phyloP scores from a whole-genome alignment of 2,329 filamentous ascomycete species.

The Neofusicoccum kwambonambiense region DNA sequence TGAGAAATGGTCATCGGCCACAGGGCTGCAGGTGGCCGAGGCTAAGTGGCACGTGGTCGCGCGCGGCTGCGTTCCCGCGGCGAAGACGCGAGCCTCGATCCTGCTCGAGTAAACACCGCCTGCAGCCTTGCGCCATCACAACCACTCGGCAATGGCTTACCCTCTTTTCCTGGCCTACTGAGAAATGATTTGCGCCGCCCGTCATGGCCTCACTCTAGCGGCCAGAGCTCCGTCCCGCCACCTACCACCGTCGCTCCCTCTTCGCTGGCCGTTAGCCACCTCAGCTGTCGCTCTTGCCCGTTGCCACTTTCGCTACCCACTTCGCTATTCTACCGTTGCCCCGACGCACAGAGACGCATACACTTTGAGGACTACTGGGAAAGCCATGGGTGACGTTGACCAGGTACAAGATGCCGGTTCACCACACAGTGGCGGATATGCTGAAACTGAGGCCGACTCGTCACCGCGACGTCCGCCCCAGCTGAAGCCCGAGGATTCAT shows the following conservation, averaged over 20 bases:
- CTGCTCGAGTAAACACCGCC: neutral
- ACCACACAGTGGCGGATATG: neutral
- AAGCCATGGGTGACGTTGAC: neutral
- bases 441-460: neutral
- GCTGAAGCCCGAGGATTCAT: neutral
- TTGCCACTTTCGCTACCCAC: neutral
- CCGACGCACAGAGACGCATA: neutral
- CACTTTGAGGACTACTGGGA: neutral
- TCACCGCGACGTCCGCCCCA: neutral
- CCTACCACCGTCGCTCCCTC: neutral
- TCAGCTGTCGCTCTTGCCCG: neutral
- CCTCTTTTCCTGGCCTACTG: neutral
- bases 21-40: neutral
- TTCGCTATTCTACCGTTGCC: neutral
- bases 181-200: neutral
- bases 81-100: constrained; percentile 3
- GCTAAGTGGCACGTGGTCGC: neutral
- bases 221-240: neutral
- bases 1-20: neutral
- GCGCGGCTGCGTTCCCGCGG: neutral
- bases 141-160: neutral
- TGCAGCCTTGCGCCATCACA: neutral
- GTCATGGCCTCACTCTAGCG: neutral
- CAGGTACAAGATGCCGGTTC: neutral
- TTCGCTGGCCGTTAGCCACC: neutral